Conservation (phyloP, 2,329 filamentous ascomycete genomes). For the Aspergillus tanneri region DNA sequence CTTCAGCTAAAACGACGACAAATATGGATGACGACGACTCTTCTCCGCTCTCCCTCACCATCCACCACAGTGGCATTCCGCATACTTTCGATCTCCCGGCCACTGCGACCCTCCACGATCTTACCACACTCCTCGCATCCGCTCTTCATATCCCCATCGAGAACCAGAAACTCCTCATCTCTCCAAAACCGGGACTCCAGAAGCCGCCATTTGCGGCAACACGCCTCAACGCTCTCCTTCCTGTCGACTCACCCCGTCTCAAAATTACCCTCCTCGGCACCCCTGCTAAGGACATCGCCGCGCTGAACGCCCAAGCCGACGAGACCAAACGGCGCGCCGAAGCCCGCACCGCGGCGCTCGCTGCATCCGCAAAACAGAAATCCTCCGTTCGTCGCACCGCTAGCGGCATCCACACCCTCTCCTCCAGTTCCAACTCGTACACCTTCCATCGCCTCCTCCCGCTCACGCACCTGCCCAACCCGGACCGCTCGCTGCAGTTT, state of each 20-base stretch:
- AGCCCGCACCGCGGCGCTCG: conserved; percentile 29
- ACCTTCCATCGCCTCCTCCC: conserved; percentile 79
- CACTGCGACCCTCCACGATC: conserved; percentile 52
- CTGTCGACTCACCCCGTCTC: conserved; percentile 37
- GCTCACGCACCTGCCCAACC: conserved; percentile 72
- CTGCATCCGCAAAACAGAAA: conserved; percentile 19
- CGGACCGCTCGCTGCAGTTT: conserved; percentile 68
- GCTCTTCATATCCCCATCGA: conserved; percentile 40
- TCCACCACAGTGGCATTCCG: conserved; percentile 56
- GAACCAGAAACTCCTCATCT: conserved; percentile 48
- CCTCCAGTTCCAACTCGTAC: conserved; percentile 59
- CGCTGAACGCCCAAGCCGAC: conserved; percentile 40
- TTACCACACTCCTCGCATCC: conserved; percentile 36
- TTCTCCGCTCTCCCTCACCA: conserved; percentile 45
- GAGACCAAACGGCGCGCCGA: conserved; percentile 29
- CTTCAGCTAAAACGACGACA: not conserved
- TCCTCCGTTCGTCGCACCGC: conserved; percentile 6
- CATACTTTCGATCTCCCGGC: conserved; percentile 50
- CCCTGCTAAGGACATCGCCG: conserved; percentile 42
- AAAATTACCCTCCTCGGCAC: conserved; percentile 51
- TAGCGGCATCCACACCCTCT: conserved; percentile 33
- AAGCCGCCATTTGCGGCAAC: conserved; percentile 46
- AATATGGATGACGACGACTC: not conserved
- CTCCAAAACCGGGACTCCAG: conserved; percentile 49
- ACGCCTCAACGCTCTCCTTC: conserved; percentile 34